phyloP scores from a whole-genome alignment of 23 red algal genomes.

The Gracilaria caudata region DNA sequence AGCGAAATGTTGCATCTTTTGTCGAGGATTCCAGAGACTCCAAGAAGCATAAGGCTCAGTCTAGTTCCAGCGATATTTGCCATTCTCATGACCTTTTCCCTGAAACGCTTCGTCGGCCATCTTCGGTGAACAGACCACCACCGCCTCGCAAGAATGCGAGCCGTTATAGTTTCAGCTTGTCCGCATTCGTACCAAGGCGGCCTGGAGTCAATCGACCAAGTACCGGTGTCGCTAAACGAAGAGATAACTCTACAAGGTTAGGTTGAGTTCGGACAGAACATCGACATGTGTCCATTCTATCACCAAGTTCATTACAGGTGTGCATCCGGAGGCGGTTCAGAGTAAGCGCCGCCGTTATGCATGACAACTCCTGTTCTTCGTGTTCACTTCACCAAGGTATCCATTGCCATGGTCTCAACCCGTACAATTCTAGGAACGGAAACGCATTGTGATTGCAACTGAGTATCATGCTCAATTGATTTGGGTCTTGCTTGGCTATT shows the following conservation, averaged over 20 bases:
- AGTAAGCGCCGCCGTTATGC: no score
- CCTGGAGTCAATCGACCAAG: background rate
- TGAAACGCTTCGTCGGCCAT: slow-evolving; percentile 3
- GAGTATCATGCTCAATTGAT: no score
- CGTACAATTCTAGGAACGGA: no score
- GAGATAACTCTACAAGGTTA: background rate
- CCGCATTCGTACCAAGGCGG: background rate
- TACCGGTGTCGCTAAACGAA: slow-evolving; percentile 4
- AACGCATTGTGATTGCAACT: no score
- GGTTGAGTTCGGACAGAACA: background rate
- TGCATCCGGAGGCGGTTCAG: no score
- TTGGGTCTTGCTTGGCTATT: no score
- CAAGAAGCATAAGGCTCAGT: background rate
- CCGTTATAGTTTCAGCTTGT: background rate
- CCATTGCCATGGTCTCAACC: no score
- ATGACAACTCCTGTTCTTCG: no score
- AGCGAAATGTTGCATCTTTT: background rate
- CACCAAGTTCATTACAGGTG: background rate
- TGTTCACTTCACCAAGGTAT: no score
- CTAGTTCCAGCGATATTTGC: background rate
- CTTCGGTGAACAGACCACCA: slow-evolving; percentile 13
- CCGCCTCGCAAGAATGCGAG: background rate
- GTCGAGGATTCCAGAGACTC: background rate
- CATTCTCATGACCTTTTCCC: background rate
- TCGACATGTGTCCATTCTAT: background rate